Evolutionary conservation across 2,329 filamentous ascomycete species (phyloP), one percentile per base, ranked within the genome.

Genomic region (Clonostachys sp.): DNA sequence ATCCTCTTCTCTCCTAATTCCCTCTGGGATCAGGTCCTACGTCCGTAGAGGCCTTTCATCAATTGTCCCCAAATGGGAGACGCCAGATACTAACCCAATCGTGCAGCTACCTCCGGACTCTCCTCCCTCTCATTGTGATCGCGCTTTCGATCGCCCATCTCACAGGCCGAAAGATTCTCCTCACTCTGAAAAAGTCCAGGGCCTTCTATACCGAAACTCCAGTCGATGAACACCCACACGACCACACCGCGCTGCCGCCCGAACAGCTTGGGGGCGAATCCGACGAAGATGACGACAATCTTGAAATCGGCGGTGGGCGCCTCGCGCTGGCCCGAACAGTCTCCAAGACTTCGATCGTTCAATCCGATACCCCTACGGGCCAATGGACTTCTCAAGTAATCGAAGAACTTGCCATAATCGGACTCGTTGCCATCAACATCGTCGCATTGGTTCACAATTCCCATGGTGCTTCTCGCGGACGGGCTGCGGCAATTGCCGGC

Each of bases 61-160:
- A 30, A 10, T 10, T 9, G 24, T 10, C 24, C 3, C 9, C 9
- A 10, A 4, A 10, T 3, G 24, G 24, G 10, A 30, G 24, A 30
- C 20, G 24, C 30, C 34, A 50, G 49, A 18, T 41, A 46, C 46
- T 50, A 46, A 46, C 36, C 41, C 5, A 44, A 14, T 13, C 36
- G 42, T 14, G 43, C 46, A 69, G 66, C 48, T 68, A 66, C 48
- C 64, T 70, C 41, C 85, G 89, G 66, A 82, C 89, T 51, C 73
- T 95, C 42, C 76, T 97, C 47, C 94, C 94, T 47, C 72, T 94
- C 51, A 70, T 84, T 51, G 75, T 86, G 49, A 81, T 91, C 65
- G 77, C 70, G 52, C 57, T 87, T 24, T 97, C 94, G 7, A 64
- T 91, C 54, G 62, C 87, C 45, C 75, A 83, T 55, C 78, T 96